Evolutionary conservation across 257 asterid species (phyloP).

Genomic region (Salvia splendens): DNA sequence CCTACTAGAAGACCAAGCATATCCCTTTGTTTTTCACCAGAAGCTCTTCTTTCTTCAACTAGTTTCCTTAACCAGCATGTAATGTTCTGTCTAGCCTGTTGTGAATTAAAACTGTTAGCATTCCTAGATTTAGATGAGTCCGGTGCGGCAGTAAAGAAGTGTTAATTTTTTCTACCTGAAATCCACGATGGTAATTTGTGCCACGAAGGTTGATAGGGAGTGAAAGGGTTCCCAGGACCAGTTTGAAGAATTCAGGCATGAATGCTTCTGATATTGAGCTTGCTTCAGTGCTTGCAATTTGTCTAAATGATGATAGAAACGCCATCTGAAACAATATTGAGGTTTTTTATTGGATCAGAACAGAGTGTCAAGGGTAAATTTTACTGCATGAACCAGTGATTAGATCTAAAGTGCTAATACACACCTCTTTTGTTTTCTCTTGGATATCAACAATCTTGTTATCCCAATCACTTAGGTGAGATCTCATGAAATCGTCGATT

Average conservation of each 20-base stretch:
- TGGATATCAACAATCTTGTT: slow-evolving; percentile 69
- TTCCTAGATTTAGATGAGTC: neutral
- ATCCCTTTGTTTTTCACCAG: slow-evolving; percentile 50
- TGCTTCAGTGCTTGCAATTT: slow-evolving; percentile 84
- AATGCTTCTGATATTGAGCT: slow-evolving; percentile 59
- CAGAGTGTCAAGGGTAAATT: slow-evolving; percentile 25
- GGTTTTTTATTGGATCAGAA: slow-evolving; percentile 19
- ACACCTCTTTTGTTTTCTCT: slow-evolving; percentile 73
- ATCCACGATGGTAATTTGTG: slow-evolving; percentile 76
- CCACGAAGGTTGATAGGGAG: slow-evolving; percentile 87
- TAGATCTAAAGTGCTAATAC: slow-evolving; percentile 34
- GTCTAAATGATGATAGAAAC: slow-evolving; percentile 78
- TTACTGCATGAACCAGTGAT: slow-evolving; percentile 21
- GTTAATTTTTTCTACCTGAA: slow-evolving; percentile 60
- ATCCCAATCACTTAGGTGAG: slow-evolving; percentile 68
- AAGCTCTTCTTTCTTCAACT: slow-evolving; percentile 60
- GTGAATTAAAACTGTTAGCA: slow-evolving; percentile 21
- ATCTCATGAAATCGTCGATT: slow-evolving; percentile 68
- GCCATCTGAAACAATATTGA: slow-evolving; percentile 78
- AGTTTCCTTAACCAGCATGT: slow-evolving; percentile 54
- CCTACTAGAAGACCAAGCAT: slow-evolving; percentile 64
- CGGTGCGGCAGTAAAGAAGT: neutral
- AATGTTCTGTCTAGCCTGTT: slow-evolving; percentile 82
- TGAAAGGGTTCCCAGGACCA: slow-evolving; percentile 92
- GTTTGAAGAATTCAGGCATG: slow-evolving; percentile 89